phyloP scores from a whole-genome alignment of 257 asterid genomes.

The Paulownia fortunei region DNA sequence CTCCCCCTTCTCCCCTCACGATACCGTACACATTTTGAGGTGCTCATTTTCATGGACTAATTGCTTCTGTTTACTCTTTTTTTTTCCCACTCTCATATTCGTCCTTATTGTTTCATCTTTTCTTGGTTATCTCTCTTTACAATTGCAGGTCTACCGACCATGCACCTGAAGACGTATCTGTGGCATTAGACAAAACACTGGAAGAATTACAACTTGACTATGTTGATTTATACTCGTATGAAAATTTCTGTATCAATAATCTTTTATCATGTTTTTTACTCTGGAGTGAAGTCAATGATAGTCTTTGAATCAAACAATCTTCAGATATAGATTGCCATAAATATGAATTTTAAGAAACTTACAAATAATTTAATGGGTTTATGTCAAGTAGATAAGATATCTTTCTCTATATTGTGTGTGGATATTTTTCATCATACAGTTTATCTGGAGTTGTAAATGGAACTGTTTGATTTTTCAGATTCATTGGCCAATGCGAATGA shows the following conservation, averaged over 20 bases:
- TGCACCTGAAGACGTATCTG: constrained; percentile 79
- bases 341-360: background rate
- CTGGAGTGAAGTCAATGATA: constrained; percentile 1
- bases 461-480: constrained; percentile 47
- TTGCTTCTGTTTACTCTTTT: background rate
- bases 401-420: background rate
- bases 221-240: constrained; percentile 76
- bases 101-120: background rate
- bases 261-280: no score
- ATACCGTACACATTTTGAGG: no score
- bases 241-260: background rate
- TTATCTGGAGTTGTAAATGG: background rate
- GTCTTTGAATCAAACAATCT: background rate
- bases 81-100: background rate
- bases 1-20: no score
- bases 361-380: background rate
- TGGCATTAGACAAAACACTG: constrained; percentile 59
- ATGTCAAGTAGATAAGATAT: background rate
- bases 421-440: background rate
- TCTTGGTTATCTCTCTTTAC: constrained; percentile 17
- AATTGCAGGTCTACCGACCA: constrained; percentile 66
- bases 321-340: background rate
- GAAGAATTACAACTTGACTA: constrained; percentile 78
- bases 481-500: constrained; percentile 78
- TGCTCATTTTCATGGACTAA: background rate